Evolutionary conservation across 2,329 filamentous ascomycete species (phyloP), one percentile per base, ranked within the genome.

Genomic region (Coniochaeta sp.): DNA sequence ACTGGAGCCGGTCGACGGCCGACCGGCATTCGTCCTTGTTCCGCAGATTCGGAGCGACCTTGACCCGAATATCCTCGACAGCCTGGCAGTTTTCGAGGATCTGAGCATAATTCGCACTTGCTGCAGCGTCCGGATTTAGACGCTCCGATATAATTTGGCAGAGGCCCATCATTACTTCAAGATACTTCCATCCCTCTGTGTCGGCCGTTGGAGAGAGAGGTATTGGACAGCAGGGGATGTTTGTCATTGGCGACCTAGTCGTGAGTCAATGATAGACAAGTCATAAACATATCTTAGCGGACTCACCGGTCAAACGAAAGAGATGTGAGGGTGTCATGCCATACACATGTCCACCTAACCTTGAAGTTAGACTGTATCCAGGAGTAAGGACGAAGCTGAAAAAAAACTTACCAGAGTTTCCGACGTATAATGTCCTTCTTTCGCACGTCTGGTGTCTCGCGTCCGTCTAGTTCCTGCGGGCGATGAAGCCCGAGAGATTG

Each of bases 271-370:
- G 50, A 22, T 47, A 16, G 42, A 47, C 24, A 47, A 47, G 19
- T 4, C 22, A 12, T 24, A 24, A 4, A 24, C 42, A 24, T 9
- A 14, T 22, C 14, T 14, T 3, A 24, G 42, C n/a, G 1, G 10
- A 60, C 72, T 65, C 72, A 83, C 80, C 85, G 77, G 65, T 88
- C 85, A 68, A 88, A 88, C 0, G 85, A 88, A 1, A 88, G 71
- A 0, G 85, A 88, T 0, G 84, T 86, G 22, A 88, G 73, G 6
- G 83, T 87, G 60, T 88, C 85, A 64, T 88, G 85, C 85, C 85
- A 88, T 10, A 86, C 79, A 64, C 83, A 85, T 4, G 83, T 86
- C 85, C 85, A 83, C 71, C 75, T 75, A 44, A 7, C 3, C 17
- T 10, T 36, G 34, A 4, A 14, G 55, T 68, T 64, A 64, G 71